Evolutionary conservation across 2,329 filamentous ascomycete genomes (phyloP), one percentile per base, ranked within the genome.

Genomic region (Lachnellula willkommii): DNA sequence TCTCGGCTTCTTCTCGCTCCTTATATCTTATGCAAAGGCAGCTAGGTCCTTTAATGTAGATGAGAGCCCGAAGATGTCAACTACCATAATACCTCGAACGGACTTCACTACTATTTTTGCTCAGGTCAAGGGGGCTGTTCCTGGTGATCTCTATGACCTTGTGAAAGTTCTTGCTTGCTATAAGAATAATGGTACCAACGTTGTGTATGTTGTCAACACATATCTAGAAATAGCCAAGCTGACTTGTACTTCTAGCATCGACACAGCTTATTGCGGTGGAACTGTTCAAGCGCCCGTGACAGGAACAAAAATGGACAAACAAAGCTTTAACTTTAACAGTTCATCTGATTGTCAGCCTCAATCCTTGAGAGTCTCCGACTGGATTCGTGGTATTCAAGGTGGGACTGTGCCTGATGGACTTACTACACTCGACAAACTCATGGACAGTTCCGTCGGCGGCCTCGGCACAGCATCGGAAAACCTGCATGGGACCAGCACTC

Each of bases 1-100:
- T 9, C 55, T 57, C 20, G 55, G 55, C 24, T 57, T 57, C 35
- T 57, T 52, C 32, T 37, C 55, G 43, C 51, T 57, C 47, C 48
- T 57, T 12, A 39, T 54, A 35, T 54, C 52, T 43, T 57, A 54
- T 46, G 55, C 52, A 5, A 57, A 57, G 45, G 48, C 24, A 15
- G 55, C 55, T 35, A 20, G 42, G 15, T 6, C 12, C 36, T 42
- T n/a, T 28, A 11, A 4, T 35, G 47, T 5, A 36, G 55, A 49
- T 52, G 28, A 28, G 36, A 57, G 55, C 48, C 52, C 52, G 8
- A 57, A 57, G 52, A 43, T 24, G 26, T 17, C 12, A 42, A 11
- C 47, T 11, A 42, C 55, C 5, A 47, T 57, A 28, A 57, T 57
- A 52, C 55, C 55, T 37, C 55, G 55, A 49, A 54, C 52, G 7